Percentiles rank a stretch among this genome's conserved stretches.
Conservation (phyloP, 805 yeast species). For the Saccharomycopsis fodiens region DNA sequence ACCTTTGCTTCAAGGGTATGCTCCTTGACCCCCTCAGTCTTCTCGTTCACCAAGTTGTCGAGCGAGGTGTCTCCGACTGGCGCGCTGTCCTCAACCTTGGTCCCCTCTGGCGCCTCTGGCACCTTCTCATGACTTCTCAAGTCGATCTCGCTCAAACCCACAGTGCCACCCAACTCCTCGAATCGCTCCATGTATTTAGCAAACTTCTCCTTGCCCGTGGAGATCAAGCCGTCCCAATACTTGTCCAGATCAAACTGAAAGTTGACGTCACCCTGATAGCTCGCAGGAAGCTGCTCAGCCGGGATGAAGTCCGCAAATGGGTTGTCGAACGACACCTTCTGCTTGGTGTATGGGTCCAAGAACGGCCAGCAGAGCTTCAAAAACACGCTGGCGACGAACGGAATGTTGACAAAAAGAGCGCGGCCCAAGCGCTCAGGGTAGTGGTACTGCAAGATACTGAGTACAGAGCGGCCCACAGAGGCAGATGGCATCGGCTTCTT, state of each 20-base stretch:
- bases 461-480: constrained; percentile 42
- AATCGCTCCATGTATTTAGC: constrained; percentile 32
- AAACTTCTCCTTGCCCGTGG: constrained; percentile 34
- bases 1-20: too few species aligned
- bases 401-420: constrained; percentile 47
- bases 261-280: constrained; percentile 39
- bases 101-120: constrained; percentile 1
- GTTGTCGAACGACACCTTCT: constrained; percentile 49
- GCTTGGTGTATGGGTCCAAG: constrained; percentile 51
- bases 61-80: not conserved
- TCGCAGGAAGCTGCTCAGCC: constrained; percentile 41
- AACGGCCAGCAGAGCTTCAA: constrained; percentile 50
- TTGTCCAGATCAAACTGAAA: constrained; percentile 45
- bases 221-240: constrained; percentile 46
- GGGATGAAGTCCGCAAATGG: constrained; percentile 51
- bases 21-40: not conserved
- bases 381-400: constrained; percentile 50
- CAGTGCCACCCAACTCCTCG: constrained; percentile 34
- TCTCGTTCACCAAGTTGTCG: not conserved
- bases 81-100: not conserved
- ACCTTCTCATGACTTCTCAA: constrained; percentile 30
- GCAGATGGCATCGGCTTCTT: constrained; percentile 40
- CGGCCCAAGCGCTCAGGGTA: constrained; percentile 53
- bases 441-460: constrained; percentile 47
- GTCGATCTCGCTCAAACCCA: constrained; percentile 52